Evolutionary conservation across 139 green algal genomes (phyloP).

Genomic region (Gonium pectorale): DNA sequence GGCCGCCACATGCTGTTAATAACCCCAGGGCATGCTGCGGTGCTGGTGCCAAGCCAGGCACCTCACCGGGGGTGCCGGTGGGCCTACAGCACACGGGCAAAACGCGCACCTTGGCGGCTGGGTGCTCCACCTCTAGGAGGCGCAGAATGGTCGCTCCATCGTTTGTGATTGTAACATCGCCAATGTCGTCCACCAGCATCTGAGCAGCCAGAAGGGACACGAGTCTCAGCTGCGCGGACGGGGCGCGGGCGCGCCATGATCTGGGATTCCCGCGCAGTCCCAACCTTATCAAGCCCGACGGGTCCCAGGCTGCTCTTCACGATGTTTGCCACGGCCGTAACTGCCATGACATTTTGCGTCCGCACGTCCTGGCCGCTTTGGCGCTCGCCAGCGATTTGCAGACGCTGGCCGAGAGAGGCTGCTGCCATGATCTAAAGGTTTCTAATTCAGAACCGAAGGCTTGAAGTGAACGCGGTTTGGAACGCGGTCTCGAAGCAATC

Average conservation of each 20-base stretch:
- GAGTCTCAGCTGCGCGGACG: no score
- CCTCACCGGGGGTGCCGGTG: no score
- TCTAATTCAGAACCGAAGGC: no score
- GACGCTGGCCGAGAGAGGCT: conserved; percentile 3
- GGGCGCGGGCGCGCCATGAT: no score
- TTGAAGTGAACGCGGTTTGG: no score
- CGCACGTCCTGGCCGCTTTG: conserved; percentile 94
- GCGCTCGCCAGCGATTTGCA: conserved; percentile 87
- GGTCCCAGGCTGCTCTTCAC: conserved; percentile 96
- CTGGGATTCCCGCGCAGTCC: no score
- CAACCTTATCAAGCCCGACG: conserved; percentile 98
- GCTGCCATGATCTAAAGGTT: no score
- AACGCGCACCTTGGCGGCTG: conserved; percentile 93
- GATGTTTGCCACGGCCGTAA: conserved; percentile 96
- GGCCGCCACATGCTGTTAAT: no score
- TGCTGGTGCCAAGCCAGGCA: no score
- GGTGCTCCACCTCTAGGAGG: conserved; percentile 98
- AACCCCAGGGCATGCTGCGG: no score
- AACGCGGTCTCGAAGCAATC: no score
- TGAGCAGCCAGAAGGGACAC: no score
- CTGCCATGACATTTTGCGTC: conserved; percentile 94
- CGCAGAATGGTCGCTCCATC: conserved; percentile 99
- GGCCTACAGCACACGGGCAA: neutral
- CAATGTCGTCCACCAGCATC: conserved; percentile 99
- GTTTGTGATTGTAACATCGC: conserved; percentile 99